Evolutionary conservation across 179 eudicot genomes (phyloP).

Genomic region (Beta corolliflora): DNA sequence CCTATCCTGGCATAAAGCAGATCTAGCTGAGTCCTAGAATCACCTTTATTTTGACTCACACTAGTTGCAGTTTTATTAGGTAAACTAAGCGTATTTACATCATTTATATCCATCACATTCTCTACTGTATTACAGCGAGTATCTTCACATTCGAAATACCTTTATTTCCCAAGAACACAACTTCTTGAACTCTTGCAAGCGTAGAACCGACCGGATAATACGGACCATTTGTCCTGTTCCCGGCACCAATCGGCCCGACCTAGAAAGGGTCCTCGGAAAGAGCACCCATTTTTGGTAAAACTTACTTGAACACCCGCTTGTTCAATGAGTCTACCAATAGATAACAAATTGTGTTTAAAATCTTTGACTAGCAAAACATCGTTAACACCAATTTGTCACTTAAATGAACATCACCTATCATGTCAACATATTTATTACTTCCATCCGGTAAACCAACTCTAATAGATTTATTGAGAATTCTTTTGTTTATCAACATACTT

Average conservation of each 20-base stretch:
- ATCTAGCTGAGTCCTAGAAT: too few relatives aligned
- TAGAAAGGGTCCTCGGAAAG: background rate
- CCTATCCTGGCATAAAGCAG: background rate
- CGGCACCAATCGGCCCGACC: background rate
- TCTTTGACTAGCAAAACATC: background rate
- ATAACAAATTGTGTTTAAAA: background rate
- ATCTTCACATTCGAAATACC: too few relatives aligned
- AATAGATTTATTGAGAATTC: background rate
- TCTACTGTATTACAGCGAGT: too few relatives aligned
- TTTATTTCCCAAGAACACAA: too few relatives aligned
- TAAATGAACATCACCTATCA: too few relatives aligned
- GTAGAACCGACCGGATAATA: background rate
- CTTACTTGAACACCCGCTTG: background rate
- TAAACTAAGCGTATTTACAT: too few relatives aligned
- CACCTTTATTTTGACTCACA: too few relatives aligned
- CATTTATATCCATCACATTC: too few relatives aligned
- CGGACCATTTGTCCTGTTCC: background rate
- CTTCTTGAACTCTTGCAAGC: fast-evolving
- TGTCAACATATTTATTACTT: background rate
- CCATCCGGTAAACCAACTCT: background rate
- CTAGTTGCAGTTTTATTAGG: too few relatives aligned
- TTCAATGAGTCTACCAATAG: background rate
- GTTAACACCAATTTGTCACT: background rate
- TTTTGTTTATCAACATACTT: background rate
- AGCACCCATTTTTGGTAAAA: background rate